A percentile compares a stretch with the other conserved stretches of the same genome.
Conservation (phyloP, 2,329 filamentous ascomycete genomes). For the Colletotrichum karsti region DNA sequence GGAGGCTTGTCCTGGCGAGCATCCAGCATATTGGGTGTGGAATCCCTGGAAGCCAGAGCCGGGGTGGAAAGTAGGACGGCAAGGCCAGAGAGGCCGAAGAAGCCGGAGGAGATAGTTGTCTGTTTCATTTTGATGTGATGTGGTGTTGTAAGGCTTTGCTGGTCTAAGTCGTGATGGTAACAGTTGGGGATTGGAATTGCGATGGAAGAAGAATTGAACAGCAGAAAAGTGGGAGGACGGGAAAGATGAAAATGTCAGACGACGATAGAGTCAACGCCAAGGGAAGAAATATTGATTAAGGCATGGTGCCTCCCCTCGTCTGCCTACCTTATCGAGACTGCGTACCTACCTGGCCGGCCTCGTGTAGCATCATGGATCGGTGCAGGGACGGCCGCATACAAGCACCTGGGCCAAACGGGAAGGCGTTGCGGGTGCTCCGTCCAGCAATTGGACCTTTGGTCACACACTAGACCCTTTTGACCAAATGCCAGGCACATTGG, state of each 20-base stretch:
- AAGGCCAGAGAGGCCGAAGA: slow-evolving; percentile 14
- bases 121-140: slow-evolving; percentile 20
- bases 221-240: not conserved
- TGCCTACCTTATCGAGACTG: not conserved
- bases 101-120: slow-evolving; percentile 15
- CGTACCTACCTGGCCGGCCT: not conserved
- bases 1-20: slow-evolving; percentile 29
- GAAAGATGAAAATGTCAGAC: not conserved
- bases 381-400: not conserved
- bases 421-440: not conserved
- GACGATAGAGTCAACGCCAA: slow-evolving; percentile 10
- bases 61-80: slow-evolving; percentile 7
- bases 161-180: slow-evolving; percentile 1
- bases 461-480: not conserved
- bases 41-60: slow-evolving; percentile 6
- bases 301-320: not conserved
- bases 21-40: slow-evolving; percentile 1
- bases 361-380: not conserved
- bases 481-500: not conserved
- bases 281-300: not conserved
- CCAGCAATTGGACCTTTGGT: not conserved
- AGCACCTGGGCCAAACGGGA: not conserved
- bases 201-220: not conserved
- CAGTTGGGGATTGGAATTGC: not conserved
- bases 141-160: not conserved